Evolutionary conservation across 2,329 filamentous ascomycete genomes (phyloP), one percentile per base, ranked within the genome.

Genomic region (Emericellopsis atlantica): DNA sequence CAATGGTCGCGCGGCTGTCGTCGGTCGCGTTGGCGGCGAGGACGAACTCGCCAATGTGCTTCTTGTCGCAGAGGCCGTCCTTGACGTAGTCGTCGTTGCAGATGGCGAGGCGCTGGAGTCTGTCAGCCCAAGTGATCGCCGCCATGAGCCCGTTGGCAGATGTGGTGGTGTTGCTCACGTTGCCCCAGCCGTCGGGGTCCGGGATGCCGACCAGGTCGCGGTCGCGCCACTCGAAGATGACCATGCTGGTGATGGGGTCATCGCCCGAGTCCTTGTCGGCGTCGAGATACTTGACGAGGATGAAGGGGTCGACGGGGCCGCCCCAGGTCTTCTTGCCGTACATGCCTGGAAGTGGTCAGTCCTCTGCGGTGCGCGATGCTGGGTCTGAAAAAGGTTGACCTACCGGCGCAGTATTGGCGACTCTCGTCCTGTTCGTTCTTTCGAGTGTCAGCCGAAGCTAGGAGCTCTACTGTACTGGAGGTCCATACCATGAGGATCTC

Each of bases 141-240:
- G 26, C 26, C 26, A 29, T 9, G 26, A 29, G 26, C 9, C 26
- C 26, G 12, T 29, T 29, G 26, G 3, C 18, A 5, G 18, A 5
- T 3, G 26, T 9, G 26, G 26, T 29, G 26, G 26, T 29, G 12
- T 29, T 12, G 40, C 36, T 36, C 34, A 43, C 48, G 63, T 50
- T 69, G 81, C 77, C 53, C 72, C 67, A 37, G 64, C 57, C 70
- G 14, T 70, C 61, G 23, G 69, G 67, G 39, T 76, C 67, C 31
- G 72, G 71, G 44, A 83, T 72, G 35, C 90, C 89, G 48, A 98
- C 79, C 42, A 90, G 69, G 40, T 76, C 65, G 56, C 84, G 79
- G 56, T 98, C 92, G 49, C 74, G 79, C 86, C 89, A 98, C 63
- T 98, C 90, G 59, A 95, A 98, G 47, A 98, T 81, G 40, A 95